Evolutionary conservation across 139 green algal species (phyloP), one percentile per base, ranked within the genome.

Genomic region (Chlamydomonas sp.): DNA sequence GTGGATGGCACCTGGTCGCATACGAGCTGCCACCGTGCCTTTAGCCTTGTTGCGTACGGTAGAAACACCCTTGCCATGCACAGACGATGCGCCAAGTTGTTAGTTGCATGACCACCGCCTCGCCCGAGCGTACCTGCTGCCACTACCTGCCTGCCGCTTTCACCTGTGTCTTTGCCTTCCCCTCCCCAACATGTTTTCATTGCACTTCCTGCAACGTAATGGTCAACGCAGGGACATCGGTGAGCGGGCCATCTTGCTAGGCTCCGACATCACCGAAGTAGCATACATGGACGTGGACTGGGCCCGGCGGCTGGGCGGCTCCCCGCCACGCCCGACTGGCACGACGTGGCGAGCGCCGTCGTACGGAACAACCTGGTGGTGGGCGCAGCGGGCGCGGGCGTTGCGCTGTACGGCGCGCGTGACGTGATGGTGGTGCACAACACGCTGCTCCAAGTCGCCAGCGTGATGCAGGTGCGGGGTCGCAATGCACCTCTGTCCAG

Each of bases 211-310:
- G 31, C 31, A 49, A 49, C 31, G 31, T 49, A 49, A 49, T 49
- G 31, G 31, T 49, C 31, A 49, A 49, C 77, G 7, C 77, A 80
- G 77, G 49, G 14, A 66, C 62, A 5, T 83, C 1, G 78, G 63
- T 72, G 78, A 83, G 14, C 78, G 61, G 3, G 78, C 10, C 62
- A 62, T 83, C 2, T 18, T 72, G 62, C 62, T 83, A 18, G 78
- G 78, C 20, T 17, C 14, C 20, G 78, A 83, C 61, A 9, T 60
- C 18, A 83, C 78, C 10, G 78, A 83, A 62, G 17, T 61, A 62
- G 62, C 73, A n/a, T 83, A 83, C 78, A 83, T 83, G 78, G 78
- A 83, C 61, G 78, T 67, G 61, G 78, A 60, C 60, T 83, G 61
- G 61, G 78, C 62, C 49, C 17, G 14, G 31, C 12, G 9, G 66